Conservation (phyloP, 331 rosid genomes). For the Acacia concinna region DNA sequence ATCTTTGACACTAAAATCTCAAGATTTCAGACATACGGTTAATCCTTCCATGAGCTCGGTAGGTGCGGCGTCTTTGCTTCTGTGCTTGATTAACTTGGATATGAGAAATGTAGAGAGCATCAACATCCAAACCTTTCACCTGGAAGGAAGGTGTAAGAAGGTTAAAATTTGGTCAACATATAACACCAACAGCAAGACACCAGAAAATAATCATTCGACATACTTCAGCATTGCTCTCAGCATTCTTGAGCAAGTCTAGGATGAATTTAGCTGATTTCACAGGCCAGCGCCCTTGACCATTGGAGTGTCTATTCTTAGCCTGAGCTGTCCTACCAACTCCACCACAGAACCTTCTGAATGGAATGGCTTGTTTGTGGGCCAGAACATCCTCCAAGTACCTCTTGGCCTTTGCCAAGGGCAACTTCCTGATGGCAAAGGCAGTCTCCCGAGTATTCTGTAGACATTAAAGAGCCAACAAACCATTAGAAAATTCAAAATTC, state of each 20-base stretch:
- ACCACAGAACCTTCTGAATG: slow-evolving; percentile 87
- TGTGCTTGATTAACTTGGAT: slow-evolving; percentile 89
- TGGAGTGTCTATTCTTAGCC: slow-evolving; percentile 90
- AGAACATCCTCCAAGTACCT: slow-evolving; percentile 89
- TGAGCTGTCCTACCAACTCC: slow-evolving; percentile 99
- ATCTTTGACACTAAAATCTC: background rate
- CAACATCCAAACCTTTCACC: slow-evolving; percentile 96
- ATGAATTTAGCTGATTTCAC: slow-evolving; percentile 85
- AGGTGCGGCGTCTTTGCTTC: slow-evolving; percentile 93
- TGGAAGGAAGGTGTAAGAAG: slow-evolving; percentile 13
- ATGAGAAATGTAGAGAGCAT: slow-evolving; percentile 73
- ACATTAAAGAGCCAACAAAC: background rate
- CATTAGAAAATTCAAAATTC: background rate
- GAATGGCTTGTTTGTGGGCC: slow-evolving; percentile 95
- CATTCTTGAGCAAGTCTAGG: slow-evolving; percentile 87
- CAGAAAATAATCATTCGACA: background rate
- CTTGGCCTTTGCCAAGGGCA: slow-evolving; percentile 80
- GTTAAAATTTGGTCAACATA: background rate
- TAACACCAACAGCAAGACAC: background rate
- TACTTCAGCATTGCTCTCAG: slow-evolving; percentile 97
- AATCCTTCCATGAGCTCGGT: slow-evolving; percentile 96
- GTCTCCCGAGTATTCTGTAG: slow-evolving; percentile 86
- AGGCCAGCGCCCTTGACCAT: slow-evolving; percentile 99
- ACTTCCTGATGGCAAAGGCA: slow-evolving; percentile 75
- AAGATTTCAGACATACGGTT: slow-evolving; percentile 57